Conservation (phyloP, 2,329 filamentous ascomycete species). For the Sporothrix phasma region DNA sequence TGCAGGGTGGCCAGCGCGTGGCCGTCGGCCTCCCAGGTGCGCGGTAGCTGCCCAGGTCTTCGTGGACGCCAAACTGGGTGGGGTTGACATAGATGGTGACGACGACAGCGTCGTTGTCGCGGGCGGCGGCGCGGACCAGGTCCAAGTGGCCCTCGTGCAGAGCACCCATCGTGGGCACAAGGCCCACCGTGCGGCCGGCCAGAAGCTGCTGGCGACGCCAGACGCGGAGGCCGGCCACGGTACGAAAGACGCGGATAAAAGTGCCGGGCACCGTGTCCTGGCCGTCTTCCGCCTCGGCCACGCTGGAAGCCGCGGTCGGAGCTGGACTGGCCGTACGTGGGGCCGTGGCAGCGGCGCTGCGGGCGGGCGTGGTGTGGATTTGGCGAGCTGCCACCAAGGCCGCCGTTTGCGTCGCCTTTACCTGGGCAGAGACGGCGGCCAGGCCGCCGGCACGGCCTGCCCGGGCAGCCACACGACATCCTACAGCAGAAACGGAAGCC, state of each 20-base stretch:
- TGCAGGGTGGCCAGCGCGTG: slow-evolving; percentile 58
- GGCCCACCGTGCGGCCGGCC: slow-evolving; percentile 62
- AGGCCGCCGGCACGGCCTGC: no score
- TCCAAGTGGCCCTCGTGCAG: slow-evolving; percentile 87
- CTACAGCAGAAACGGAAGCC: no score
- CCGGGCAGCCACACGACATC: background rate
- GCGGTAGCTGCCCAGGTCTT: slow-evolving; percentile 81
- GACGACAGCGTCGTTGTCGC: slow-evolving; percentile 76
- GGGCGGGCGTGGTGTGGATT: background rate
- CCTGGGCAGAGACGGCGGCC: background rate
- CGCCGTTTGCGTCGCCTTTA: background rate
- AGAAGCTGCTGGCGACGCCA: slow-evolving; percentile 58
- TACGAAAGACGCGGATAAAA: slow-evolving; percentile 62
- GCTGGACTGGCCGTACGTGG: background rate
- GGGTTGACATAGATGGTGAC: slow-evolving; percentile 95
- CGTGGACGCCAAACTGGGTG: slow-evolving; percentile 82
- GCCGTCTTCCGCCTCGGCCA: slow-evolving; percentile 15
- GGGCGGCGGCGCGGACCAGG: slow-evolving; percentile 72
- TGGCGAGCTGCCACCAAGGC: background rate
- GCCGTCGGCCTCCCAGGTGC: slow-evolving; percentile 76
- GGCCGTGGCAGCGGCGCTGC: background rate
- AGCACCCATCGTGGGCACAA: slow-evolving; percentile 96
- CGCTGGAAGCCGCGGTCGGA: slow-evolving; percentile 29
- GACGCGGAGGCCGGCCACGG: slow-evolving; percentile 58
- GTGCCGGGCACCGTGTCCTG: slow-evolving; percentile 43